These are phyloP conservation scores for Kuraishia hungarica DNA, from an alignment of 805 yeast genomes.

Conservation along the genomic window DNA sequence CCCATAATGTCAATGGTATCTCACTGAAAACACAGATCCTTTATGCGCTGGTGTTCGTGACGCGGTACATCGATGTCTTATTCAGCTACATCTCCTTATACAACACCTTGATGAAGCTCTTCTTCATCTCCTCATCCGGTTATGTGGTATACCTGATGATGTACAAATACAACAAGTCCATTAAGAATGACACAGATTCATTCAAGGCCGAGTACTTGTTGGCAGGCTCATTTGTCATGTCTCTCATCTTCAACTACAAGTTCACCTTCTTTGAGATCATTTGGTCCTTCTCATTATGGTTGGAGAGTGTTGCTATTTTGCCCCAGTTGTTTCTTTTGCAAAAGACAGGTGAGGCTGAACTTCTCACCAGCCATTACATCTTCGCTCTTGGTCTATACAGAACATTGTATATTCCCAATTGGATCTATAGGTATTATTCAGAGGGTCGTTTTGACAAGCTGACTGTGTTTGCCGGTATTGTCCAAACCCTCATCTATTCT, in stretches of 20 bases:
- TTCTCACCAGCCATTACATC: conserved; percentile 85
- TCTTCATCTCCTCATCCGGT: conserved; percentile 67
- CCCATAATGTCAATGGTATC: conserved; percentile 70
- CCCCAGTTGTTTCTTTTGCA: conserved; percentile 92
- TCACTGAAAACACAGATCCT: conserved; percentile 83
- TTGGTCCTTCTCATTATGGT: conserved; percentile 91
- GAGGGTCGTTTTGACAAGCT: conserved; percentile 63
- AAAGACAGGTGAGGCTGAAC: conserved; percentile 80
- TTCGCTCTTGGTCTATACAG: conserved; percentile 90
- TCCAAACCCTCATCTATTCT: conserved; percentile 84
- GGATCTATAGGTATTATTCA: conserved; percentile 77
- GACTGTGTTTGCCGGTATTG: conserved; percentile 68
- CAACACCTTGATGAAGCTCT: conserved; percentile 72
- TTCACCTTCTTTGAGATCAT: conserved; percentile 54
- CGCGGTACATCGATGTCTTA: conserved; percentile 65
- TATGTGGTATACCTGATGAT: conserved; percentile 72
- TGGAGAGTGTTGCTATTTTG: conserved; percentile 83
- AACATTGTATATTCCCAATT: conserved; percentile 85
- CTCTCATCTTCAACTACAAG: conserved; percentile 57
- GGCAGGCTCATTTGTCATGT: conserved; percentile 47
- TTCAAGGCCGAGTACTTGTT: conserved; percentile 69
- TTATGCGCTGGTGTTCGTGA: conserved; percentile 62
- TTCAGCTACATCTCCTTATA: conserved; percentile 56
- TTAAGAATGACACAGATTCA: conserved; percentile 54
- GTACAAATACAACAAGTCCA: conserved; percentile 47